Percentiles rank a stretch among this genome's conserved stretches.
These are phyloP conservation scores for Fusarium compactum DNA, from an alignment of 2,329 filamentous ascomycete species.

Conservation along the genomic window DNA sequence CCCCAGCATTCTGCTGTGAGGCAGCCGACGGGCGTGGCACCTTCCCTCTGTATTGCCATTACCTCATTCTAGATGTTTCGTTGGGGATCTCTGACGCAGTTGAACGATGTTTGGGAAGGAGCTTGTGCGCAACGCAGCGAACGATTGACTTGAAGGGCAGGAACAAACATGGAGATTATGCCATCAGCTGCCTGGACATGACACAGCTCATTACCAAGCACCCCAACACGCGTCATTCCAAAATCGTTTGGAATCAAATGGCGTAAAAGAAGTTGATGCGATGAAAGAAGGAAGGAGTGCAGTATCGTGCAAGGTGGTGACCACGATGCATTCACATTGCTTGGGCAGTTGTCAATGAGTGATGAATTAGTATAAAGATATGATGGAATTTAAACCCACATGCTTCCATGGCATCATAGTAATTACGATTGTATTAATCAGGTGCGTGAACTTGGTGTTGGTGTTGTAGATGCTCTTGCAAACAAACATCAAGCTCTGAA, in stretches of 20 bases:
- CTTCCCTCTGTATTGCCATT: neutral
- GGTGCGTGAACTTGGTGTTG: neutral
- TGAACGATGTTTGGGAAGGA: constrained; percentile 11
- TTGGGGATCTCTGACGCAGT: constrained; percentile 9
- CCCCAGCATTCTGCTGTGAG: neutral
- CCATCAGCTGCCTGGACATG: neutral
- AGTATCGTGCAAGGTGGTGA: neutral
- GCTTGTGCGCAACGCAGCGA: neutral
- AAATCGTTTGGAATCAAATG: neutral
- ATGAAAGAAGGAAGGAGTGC: neutral
- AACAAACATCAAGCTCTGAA: neutral
- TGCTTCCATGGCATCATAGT: neutral
- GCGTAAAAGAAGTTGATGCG: neutral
- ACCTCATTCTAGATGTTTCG: neutral
- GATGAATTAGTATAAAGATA: neutral
- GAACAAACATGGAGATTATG: neutral
- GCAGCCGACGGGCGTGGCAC: neutral
- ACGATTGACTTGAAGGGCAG: neutral
- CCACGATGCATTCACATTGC: neutral
- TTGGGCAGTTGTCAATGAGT: neutral
- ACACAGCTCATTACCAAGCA: too few species aligned
- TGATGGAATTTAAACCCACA: neutral
- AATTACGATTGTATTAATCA: neutral
- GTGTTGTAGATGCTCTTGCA: neutral
- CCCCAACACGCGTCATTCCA: neutral